Evolutionary conservation across 768 basidiomycete genomes (phyloP), one percentile per base, ranked within the genome.

Genomic region (Kwoniella europaea): DNA sequence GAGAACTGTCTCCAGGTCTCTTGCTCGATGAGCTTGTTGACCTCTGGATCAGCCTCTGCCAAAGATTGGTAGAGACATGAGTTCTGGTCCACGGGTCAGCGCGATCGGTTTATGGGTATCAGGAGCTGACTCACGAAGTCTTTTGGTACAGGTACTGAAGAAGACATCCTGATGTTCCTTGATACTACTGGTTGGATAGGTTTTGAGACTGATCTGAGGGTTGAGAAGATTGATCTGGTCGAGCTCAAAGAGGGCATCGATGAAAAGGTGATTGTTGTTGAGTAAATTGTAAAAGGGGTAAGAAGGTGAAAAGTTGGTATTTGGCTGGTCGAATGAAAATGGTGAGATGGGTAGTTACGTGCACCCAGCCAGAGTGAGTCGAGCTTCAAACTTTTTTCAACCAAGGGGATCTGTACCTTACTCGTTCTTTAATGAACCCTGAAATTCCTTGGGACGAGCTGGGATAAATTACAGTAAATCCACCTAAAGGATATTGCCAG

Each of bases 1-100:
- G 93, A 92, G 84, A 91, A 96, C 87, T 98, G 96, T 77, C 96
- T 87, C 95, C 94, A 98, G 85, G 93, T 96, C 87, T 98, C 94
- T 68, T 84, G 77, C 87, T 98, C 94, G 86, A 99, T 92, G 87
- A 99, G 93, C 84, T 95, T 93, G 85, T 94, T 89, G 82, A 99
- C 90, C 83, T 92, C 93, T 70, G 96, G 95, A 86, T 98, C 96
- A 82, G 90, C 88, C 87, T 98, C 90, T 12, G 91, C 87, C 63
- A 99, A 88, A 74, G 94, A 89, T 60, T 89, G 86, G 86, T 98
- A 98, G 76, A 99, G 88, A 57, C 88, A 87, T 85, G 91, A 91
- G 90, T 98, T 99, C 96, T 98, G 62, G 54, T 16, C 18, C 13
- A 22, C 24, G 10, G 29, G 18, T 27, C 22, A 42, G 59, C 35